These are phyloP conservation scores for Strigomonas culicis DNA, from an alignment of 208 protist species.

Conservation along the genomic window DNA sequence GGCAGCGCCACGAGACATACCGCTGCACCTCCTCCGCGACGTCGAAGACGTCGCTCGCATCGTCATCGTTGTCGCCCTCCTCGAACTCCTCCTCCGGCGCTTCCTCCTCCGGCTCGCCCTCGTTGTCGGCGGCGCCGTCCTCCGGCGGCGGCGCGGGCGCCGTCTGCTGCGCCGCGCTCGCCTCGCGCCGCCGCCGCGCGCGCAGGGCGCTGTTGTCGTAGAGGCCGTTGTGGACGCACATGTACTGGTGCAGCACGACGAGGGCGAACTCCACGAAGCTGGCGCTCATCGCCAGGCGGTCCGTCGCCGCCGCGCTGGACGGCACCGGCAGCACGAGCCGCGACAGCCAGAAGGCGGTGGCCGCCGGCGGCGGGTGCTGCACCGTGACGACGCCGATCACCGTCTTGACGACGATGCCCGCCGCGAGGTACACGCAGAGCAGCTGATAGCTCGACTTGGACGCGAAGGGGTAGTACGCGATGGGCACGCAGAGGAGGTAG, in stretches of 20 bases:
- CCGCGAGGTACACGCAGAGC: conserved; percentile 24
- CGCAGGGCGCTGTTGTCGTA: conserved; percentile 13
- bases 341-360: background rate
- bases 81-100: conserved; percentile 8
- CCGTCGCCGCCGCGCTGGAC: background rate
- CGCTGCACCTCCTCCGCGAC: conserved; percentile 10
- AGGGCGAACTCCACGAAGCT: conserved; percentile 29
- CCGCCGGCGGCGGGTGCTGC: conserved; percentile 2
- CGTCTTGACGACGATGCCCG: conserved; percentile 36
- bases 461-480: conserved; percentile 7
- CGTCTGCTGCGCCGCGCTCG: background rate
- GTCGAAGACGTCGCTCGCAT: conserved; percentile 11
- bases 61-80: conserved; percentile 7
- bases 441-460: conserved; percentile 8
- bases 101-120: conserved; percentile 10
- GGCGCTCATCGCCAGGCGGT: background rate
- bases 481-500: background rate
- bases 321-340: conserved; percentile 27
- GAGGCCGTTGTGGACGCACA: conserved; percentile 31
- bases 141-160: background rate
- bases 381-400: conserved; percentile 17
- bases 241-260: conserved; percentile 28
- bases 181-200: background rate
- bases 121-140: background rate
- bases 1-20: background rate